Percentiles rank a stretch among this genome's conserved stretches.
phyloP scores from a whole-genome alignment of 2,329 filamentous ascomycete species.

The Meredithiella fracta region DNA sequence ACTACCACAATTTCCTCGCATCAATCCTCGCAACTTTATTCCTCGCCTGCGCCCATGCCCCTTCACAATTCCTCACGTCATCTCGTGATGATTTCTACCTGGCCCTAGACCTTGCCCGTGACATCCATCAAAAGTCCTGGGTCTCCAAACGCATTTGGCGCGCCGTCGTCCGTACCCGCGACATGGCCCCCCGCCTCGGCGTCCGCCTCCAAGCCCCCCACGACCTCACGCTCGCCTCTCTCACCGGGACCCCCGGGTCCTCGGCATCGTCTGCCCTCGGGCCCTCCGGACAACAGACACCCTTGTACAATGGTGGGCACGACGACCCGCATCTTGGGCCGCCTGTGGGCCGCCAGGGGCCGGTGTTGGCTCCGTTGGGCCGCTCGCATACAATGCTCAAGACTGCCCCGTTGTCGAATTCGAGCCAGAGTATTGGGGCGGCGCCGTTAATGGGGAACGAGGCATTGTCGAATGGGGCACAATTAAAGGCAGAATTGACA shows the following conservation, averaged over 20 bases:
- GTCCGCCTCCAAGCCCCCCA: constrained; percentile 22
- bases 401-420: constrained; percentile 3
- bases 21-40: constrained; percentile 62
- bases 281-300: not conserved
- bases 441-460: constrained; percentile 10
- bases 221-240: constrained; percentile 13
- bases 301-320: constrained; percentile 4
- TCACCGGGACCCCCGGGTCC: not conserved
- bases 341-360: constrained; percentile 2
- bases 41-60: constrained; percentile 59
- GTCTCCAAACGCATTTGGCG: constrained; percentile 59
- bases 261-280: not conserved
- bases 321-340: constrained; percentile 5
- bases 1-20: constrained; percentile 67
- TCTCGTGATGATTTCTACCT: constrained; percentile 67
- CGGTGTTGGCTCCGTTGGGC: constrained; percentile 9
- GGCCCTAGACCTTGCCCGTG: constrained; percentile 57
- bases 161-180: constrained; percentile 53
- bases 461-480: constrained; percentile 27
- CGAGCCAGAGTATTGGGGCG: constrained; percentile 14
- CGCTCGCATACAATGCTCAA: constrained; percentile 10
- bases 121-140: constrained; percentile 53
- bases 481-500: constrained; percentile 38
- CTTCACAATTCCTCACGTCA: constrained; percentile 48
- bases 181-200: constrained; percentile 54